A percentile compares a stretch with the other conserved stretches of the same genome.
phyloP scores from a whole-genome alignment of 352 stramenopile species.

The Pythium folliculosum region DNA sequence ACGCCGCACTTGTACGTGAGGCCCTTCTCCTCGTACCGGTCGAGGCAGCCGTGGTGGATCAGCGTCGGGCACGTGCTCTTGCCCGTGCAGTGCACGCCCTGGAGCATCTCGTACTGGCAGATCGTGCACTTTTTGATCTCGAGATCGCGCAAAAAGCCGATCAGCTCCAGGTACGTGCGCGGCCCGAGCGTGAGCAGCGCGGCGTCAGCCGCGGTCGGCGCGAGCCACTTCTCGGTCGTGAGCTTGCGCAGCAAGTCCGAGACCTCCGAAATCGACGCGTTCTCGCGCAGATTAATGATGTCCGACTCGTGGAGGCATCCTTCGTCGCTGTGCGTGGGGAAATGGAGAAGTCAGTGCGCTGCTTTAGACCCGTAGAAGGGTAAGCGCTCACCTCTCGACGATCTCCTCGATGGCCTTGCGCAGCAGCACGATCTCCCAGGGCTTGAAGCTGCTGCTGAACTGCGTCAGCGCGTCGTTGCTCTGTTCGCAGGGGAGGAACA shows the following conservation, averaged over 20 bases:
- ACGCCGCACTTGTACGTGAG: constrained; percentile 58
- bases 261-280: constrained; percentile 64
- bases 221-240: constrained; percentile 69
- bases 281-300: constrained; percentile 76
- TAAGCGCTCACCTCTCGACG: constrained; percentile 71
- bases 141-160: constrained; percentile 70
- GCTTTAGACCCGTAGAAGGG: too few species aligned
- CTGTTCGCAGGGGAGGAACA: constrained; percentile 25
- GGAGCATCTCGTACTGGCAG: constrained; percentile 75
- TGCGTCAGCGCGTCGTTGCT: constrained; percentile 75
- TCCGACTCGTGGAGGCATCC: constrained; percentile 63
- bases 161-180: constrained; percentile 71
- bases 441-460: constrained; percentile 75
- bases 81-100: constrained; percentile 47
- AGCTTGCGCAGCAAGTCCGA: constrained; percentile 67
- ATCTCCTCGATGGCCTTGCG: constrained; percentile 83
- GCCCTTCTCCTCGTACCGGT: constrained; percentile 62
- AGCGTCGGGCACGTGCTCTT: constrained; percentile 42
- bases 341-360: too few species aligned
- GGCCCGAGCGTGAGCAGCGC: constrained; percentile 61
- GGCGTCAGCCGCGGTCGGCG: constrained; percentile 41
- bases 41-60: constrained; percentile 58
- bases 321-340: constrained; percentile 45
- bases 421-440: constrained; percentile 86
- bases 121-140: constrained; percentile 81